Conservation (phyloP, 305 asterid genomes). For the Fraxinus velutina region DNA sequence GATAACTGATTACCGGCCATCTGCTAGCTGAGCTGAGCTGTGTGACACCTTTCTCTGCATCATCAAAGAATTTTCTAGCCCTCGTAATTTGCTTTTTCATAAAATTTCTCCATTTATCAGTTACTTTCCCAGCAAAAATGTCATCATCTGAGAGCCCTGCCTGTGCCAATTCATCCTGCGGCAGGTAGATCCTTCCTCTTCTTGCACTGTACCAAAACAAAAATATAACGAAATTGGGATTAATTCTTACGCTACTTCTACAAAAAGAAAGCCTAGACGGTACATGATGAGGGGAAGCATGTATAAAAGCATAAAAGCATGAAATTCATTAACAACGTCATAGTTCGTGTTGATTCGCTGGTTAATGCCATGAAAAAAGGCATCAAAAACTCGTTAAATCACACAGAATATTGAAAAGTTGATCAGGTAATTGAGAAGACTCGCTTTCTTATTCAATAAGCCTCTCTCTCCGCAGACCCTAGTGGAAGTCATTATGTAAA, state of each 20-base stretch:
- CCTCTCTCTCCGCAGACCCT: background rate
- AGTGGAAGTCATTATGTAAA: background rate
- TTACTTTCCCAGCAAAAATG: slow-evolving; percentile 74
- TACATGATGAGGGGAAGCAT: background rate
- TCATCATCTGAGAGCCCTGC: slow-evolving; percentile 87
- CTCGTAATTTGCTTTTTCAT: slow-evolving; percentile 88
- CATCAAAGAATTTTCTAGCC: slow-evolving; percentile 84
- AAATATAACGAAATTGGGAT: background rate
- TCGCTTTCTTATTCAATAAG: background rate
- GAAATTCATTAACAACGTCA: background rate
- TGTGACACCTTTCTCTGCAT: slow-evolving; percentile 78
- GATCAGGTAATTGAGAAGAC: background rate
- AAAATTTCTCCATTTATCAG: slow-evolving; percentile 86
- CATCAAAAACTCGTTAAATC: background rate
- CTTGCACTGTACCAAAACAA: slow-evolving; percentile 54
- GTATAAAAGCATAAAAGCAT: background rate
- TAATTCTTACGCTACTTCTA: background rate
- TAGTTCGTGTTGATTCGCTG: background rate
- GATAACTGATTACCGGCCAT: slow-evolving; percentile 75
- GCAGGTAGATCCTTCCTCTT: slow-evolving; percentile 86
- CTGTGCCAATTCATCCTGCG: slow-evolving; percentile 88
- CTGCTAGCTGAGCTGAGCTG: slow-evolving; percentile 90
- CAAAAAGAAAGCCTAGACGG: background rate
- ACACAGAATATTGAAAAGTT: background rate
- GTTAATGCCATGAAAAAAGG: background rate